Evolutionary conservation across 495 filamentous ascomycete species (phyloP).

Genomic region (Xylaria nigripes): DNA sequence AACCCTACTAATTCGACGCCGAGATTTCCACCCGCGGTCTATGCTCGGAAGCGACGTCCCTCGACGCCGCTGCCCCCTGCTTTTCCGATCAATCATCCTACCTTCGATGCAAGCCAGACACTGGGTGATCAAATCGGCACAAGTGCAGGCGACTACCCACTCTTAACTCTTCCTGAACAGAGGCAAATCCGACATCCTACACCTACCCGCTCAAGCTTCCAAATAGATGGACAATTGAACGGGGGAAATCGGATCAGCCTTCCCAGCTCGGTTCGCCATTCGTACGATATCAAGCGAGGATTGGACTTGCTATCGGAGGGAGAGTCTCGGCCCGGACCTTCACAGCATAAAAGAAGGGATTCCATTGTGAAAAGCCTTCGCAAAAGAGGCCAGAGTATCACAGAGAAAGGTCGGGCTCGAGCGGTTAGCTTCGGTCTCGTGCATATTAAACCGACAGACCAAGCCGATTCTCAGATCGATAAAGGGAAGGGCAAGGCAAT

Average conservation of each 20-base stretch:
- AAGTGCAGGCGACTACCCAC: conserved; percentile 55
- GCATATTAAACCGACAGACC: conserved; percentile 14
- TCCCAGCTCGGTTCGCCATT: conserved; percentile 46
- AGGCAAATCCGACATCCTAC: conserved; percentile 49
- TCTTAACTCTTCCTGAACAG: conserved; percentile 61
- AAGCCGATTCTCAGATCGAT: conserved; percentile 23
- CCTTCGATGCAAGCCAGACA: conserved; percentile 27
- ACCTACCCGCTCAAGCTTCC: conserved; percentile 48
- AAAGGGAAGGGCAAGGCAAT: conserved; percentile 42
- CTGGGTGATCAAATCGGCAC: conserved; percentile 26
- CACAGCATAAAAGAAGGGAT: conserved; percentile 27
- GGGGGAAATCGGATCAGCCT: conserved; percentile 59
- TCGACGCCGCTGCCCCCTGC: conserved; percentile 42
- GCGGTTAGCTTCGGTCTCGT: conserved; percentile 30
- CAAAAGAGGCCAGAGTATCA: conserved; percentile 27
- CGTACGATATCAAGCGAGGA: conserved; percentile 42
- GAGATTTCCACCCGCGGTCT: conserved; percentile 27
- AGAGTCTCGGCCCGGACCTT: conserved; percentile 24
- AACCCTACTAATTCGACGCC: conserved; percentile 59
- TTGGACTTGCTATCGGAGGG: conserved; percentile 28
- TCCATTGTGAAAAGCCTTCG: conserved; percentile 15
- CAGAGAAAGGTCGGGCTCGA: conserved; percentile 16
- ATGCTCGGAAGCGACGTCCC: conserved; percentile 28
- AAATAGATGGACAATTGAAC: conserved; percentile 59
- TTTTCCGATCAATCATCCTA: conserved; percentile 38